Base-by-base conservation (phyloP, 2,329 filamentous ascomycete genomes). In the Exophiala dermatitidis region DNA sequence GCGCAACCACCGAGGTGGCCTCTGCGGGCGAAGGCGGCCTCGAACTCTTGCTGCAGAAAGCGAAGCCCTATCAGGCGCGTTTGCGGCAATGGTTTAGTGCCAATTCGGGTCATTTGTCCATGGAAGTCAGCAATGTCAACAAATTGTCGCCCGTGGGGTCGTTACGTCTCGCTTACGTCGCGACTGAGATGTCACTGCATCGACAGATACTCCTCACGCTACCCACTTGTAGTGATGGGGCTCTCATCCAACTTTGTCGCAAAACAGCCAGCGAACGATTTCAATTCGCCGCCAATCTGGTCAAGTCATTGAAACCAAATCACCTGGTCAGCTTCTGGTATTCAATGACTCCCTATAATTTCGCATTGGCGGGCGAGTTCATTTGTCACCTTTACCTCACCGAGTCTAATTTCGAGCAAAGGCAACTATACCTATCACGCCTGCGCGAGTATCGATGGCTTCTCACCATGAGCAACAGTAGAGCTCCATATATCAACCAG, bases 201-300 rank as follows among this genome's bases (percentile, higher is more conserved):
- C 83, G 90, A 6, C 86, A 88, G 63, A 95, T 95, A 64, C 88
- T 96, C 54, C 85, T 90, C 48, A 90, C 89, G 1, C 77, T 95
- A 30, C 69, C 74, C 2, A 74, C 71, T 9, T 68, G 67, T 40
- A 64, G 84, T 37, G 88, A 94, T 65, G 79, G 84, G 0, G 94
- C 95, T 64, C 81, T 95, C 46, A 81, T 90, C 51, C 88, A 94
- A 69, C 95, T 95, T 62, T 95, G 90, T 70, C 89, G 90, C 49
- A 89, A 85, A 54, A 90, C 90, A 3, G 90, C 90, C 2, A 31
- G 9, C 7, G 44, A 46, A 9, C 50, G 95, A 95, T 69, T 93
- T 90, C 0, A 85, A 90, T 5, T 78, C 95, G 89, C 90, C 60
- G 94, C 95, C 87, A 90, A 96, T 67, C 95, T 95, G 69, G 89